Evolutionary conservation across 495 filamentous ascomycete genomes (phyloP), one percentile per base, ranked within the genome.

Genomic region (Echria macrotheca): DNA sequence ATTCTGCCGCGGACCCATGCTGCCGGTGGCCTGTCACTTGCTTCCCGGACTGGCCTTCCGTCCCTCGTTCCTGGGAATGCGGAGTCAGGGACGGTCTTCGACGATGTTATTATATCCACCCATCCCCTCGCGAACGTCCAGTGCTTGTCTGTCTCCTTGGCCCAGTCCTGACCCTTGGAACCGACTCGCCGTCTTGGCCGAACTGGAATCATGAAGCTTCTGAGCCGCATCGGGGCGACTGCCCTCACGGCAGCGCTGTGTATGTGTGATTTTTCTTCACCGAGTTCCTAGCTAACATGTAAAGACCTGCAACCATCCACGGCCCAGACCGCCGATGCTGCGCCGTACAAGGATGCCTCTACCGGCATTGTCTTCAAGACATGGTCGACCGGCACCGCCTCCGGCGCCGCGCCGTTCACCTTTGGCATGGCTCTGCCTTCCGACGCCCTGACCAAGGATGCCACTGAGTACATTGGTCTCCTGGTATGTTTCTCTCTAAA

Each of bases 391-490:
- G 49, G 53, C 17, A 45, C 57, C 12, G 51, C 52, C n/a, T n/a
- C 38, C 2, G 31, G 36, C n/a, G 61, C 65, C 2, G 35, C 38
- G 12, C 61, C 65, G 0, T 72, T 69, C 48, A 77, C 77, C 39
- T 77, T 74, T 46, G 81, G 81, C 55, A 40, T 82, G 44, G 68
- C 74, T 4, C 62, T 85, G n/a, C 81, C 81, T 9, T 33, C 58
- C 12, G 70, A 72, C 52, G 72, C 75, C 12, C 60, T 75, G 12
- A 70, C 65, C 5, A 71, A 68, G 38, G 68, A 80, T 50, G 69
- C 74, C 1, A 69, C 61, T 29, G 80, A 83, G 53, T 84, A 81
- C 47, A 78, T 84, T 49, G 81, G 81, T 49, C 47, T 72, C 11
- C 61, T 78, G 45, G 75, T 78, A 67, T 4, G 68, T 64, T n/a